Evolutionary conservation across 805 yeast species (phyloP), one percentile per base, ranked within the genome.

Genomic region (Starmerella bombi): DNA sequence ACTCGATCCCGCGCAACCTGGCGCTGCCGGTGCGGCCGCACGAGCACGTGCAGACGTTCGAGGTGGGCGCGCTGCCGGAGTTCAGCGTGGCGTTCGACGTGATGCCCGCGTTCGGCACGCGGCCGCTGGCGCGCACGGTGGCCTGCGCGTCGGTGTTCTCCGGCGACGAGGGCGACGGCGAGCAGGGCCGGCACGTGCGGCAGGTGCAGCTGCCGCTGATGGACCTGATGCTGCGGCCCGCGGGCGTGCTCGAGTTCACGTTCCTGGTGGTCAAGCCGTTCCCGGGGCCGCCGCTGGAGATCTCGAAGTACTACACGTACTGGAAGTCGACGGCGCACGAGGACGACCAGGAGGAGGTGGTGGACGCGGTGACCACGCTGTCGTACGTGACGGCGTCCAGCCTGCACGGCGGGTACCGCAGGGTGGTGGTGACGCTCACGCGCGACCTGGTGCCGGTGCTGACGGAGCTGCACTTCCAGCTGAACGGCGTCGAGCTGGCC

Each of bases 71-170:
- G 2, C 71, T 85, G 41, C 76, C 80, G 14, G 73, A 71, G 32
- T 83, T 85, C 54, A 65, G 75, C 22, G 71, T 86, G 39, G 93
- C 83, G 54, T 80, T 86, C 55, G 97, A 91, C 58, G 71, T 91
- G 10, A 86, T 79, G 59, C 96, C 98, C 1, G 81, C 88, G 6
- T 91, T 84, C 62, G 98, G 98, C 19, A 85, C 97, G 0, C 72
- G 94, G 46, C 64, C 88, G 41, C 77, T 88, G 38, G 95, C 95
- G 3, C 88, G 86, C 54, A 72, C 96, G 0, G 75, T 93, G 0
- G 83, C 91, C 2, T 65, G 85, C 39, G 69, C 85, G 0, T 66
- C 69, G 40, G 58, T 70, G 2, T 67, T 78, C 45, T 66, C 52
- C 29, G 50, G 25, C 43, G 42, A 36, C 15, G 35, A 49, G 15